Base-by-base conservation (phyloP, 192 early-diverging fungal genomes). In the Oehlia diaphana region DNA sequence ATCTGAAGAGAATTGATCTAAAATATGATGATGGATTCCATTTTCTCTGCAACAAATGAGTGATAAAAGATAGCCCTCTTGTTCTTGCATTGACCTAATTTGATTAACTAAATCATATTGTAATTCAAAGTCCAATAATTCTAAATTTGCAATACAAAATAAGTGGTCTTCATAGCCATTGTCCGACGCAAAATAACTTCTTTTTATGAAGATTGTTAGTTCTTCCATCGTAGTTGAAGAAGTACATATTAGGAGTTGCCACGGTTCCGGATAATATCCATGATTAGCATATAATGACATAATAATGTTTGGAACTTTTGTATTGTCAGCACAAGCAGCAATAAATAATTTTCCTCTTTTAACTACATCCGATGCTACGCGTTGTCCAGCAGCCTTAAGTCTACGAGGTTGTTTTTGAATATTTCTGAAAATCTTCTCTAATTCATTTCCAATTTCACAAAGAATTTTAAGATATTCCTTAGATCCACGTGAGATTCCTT, bases 211-310 rank as follows among this genome's bases (percentile, higher is more conserved):
- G 10, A 62, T 31, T 12, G 67, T 74, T 10, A 79, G 58, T 50
- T 80, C 79, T 39, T 80, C 79, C 6, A 44, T 63, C 10, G 79
- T 80, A 39, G 79, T 80, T 37, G 79, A 66, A 16, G 79, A 21
- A 4, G 26, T 33, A 31, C 79, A 80, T 76, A 80, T 72, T n/a
- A 80, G 39, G 23, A 80, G 42, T 50, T 80, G 44, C 79, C 71
- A 80, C 9, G 79, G 72, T 64, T 80, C 71, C 0, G 79, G 79
- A 33, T 74, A 72, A n/a, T n/a, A 31, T 44, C 72, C 72, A 50
- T 74, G 72, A 64, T 69, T 80, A 37, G 53, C 79, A 75, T 53
- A 80, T 26, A 80, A 62, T 37, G 79, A 80, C 72, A 80, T 49
- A 8, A 80, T 72, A 12, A 53, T 72, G 44, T 80, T 80, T 42